Conservation (phyloP, 495 filamentous ascomycete genomes). For the Xylaria longipes region DNA sequence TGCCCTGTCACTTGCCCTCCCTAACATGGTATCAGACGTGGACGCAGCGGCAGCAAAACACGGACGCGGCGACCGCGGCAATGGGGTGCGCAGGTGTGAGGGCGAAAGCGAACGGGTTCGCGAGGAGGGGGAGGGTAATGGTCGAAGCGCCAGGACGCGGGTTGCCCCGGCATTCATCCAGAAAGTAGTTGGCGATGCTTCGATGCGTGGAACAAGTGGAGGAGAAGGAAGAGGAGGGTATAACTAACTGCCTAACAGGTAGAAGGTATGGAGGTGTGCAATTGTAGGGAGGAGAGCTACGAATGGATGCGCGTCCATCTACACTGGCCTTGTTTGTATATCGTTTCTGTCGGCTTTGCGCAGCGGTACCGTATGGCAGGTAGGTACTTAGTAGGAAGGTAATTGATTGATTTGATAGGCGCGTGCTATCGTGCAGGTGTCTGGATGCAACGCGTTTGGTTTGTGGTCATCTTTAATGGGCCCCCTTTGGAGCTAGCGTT, state of each 20-base stretch:
- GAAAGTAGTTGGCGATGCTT: conserved; percentile 7
- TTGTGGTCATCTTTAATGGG: not conserved
- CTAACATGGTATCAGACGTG: conserved; percentile 43
- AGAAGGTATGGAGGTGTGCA: not conserved
- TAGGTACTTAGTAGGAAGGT: not conserved
- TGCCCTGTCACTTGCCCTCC: conserved; percentile 41
- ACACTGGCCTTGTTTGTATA: conserved; percentile 1
- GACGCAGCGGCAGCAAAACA: conserved; percentile 6
- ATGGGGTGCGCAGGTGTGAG: conserved; percentile 1
- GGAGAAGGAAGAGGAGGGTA: not conserved
- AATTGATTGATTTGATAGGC: conserved; percentile 10
- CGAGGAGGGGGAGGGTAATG: conserved; percentile 4
- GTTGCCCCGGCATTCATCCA: conserved; percentile 23
- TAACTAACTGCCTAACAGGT: not conserved
- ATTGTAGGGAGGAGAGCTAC: not conserved
- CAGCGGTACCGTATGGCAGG: too few relatives aligned
- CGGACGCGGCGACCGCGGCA: not conserved
- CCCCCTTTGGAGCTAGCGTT: not conserved
- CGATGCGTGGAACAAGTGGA: not conserved
- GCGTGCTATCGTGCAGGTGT: not conserved
- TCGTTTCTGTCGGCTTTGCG: not conserved
- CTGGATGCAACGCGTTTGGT: conserved; percentile 5
- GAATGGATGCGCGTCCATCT: not conserved
- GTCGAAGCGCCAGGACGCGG: conserved; percentile 22
- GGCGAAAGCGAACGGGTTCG: not conserved